Percentiles rank a stretch among this genome's conserved stretches.
phyloP scores from a whole-genome alignment of 108 stramenopile species.

The Ochromonas danica region DNA sequence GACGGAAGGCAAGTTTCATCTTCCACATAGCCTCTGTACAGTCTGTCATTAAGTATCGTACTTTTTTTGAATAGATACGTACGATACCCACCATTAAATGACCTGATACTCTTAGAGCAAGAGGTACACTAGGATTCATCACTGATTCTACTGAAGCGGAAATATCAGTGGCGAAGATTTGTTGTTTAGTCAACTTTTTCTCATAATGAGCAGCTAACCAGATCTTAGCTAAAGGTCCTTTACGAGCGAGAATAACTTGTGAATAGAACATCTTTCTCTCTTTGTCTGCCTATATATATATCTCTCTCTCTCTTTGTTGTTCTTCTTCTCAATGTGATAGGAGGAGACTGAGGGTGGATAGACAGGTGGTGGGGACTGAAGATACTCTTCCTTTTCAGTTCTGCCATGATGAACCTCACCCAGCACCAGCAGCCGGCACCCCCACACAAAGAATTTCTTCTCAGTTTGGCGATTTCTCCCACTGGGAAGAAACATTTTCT shows the following conservation, averaged over 20 bases:
- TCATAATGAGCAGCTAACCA: slow-evolving; percentile 99
- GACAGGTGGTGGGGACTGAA: too few relatives aligned
- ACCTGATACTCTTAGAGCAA: slow-evolving; percentile 91
- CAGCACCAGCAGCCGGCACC: too few relatives aligned
- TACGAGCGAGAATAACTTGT: slow-evolving; percentile 96
- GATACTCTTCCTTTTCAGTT: too few relatives aligned
- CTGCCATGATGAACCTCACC: too few relatives aligned
- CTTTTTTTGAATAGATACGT: slow-evolving; percentile 89
- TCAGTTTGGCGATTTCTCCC: too few relatives aligned
- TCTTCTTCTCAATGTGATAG: too few relatives aligned
- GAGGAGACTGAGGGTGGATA: too few relatives aligned
- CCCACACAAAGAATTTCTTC: too few relatives aligned
- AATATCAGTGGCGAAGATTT: slow-evolving; percentile 95
- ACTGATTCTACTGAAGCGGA: slow-evolving; percentile 77
- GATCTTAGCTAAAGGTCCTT: slow-evolving; percentile 96
- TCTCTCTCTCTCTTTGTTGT: too few relatives aligned
- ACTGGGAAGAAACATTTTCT: too few relatives aligned
- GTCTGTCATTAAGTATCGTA: slow-evolving; percentile 83
- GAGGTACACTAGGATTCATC: slow-evolving; percentile 85
- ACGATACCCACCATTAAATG: slow-evolving; percentile 94
- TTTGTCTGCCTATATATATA: too few relatives aligned
- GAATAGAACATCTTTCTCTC: slow-evolving; percentile 98
- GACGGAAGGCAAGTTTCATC: slow-evolving; percentile 82
- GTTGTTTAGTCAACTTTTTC: slow-evolving; percentile 89
- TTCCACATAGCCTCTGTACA: slow-evolving; percentile 96